These are phyloP conservation scores for Nephelium lappaceum DNA, from an alignment of 345 rosid genomes.

Conservation along the genomic window DNA sequence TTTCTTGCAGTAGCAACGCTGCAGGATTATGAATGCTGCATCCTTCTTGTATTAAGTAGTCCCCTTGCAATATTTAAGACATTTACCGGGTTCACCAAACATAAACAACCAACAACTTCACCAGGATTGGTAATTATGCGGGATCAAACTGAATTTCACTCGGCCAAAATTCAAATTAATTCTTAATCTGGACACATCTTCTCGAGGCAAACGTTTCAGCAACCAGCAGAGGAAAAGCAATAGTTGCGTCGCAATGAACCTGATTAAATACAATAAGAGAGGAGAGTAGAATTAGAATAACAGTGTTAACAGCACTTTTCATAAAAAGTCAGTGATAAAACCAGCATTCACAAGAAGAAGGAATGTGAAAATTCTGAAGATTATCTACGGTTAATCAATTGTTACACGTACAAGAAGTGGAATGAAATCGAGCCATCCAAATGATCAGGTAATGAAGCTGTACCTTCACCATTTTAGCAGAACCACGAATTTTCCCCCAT, in stretches of 20 bases:
- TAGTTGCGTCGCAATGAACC: conserved; percentile 97
- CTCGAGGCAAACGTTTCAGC: conserved; percentile 88
- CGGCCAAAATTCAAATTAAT: conserved; percentile 4
- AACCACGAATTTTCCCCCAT: conserved; percentile 87
- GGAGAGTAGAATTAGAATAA: not conserved
- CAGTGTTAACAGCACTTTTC: not conserved
- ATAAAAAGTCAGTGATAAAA: not conserved
- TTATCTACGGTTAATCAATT: not conserved
- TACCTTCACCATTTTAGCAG: conserved; percentile 91
- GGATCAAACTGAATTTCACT: not conserved
- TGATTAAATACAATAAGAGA: conserved; percentile 26
- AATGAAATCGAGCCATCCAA: not conserved
- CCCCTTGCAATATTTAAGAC: not conserved
- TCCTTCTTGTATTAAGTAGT: not conserved
- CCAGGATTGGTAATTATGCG: not conserved
- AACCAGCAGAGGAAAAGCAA: conserved; percentile 89
- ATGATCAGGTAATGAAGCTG: not conserved
- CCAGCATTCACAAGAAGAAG: not conserved
- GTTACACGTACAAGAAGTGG: not conserved
- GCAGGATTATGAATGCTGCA: not conserved
- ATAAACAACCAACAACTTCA: not conserved
- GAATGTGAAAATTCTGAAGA: not conserved
- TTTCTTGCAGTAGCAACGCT: not conserved
- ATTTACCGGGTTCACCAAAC: not conserved
- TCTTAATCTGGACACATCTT: conserved; percentile 24